Percentiles rank a stretch among this genome's conserved stretches.
phyloP scores from a whole-genome alignment of 2,329 filamentous ascomycete species.

The Aurifilum marmelostoma region DNA sequence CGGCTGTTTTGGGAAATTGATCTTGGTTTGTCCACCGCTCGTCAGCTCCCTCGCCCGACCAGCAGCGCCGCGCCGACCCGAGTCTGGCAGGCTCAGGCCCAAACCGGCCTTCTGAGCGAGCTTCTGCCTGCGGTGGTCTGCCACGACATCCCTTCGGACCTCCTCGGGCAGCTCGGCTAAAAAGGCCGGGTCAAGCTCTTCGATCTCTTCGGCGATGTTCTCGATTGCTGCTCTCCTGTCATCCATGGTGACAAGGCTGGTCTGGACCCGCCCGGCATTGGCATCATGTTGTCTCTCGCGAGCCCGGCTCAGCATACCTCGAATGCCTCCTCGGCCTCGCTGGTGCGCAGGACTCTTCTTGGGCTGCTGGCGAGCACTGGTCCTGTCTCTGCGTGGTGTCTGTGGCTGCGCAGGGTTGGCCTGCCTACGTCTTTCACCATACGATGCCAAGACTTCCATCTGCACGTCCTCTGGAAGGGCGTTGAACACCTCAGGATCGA shows the following conservation, averaged over 20 bases:
- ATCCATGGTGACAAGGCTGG: constrained; percentile 64
- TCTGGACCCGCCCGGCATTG: constrained; percentile 68
- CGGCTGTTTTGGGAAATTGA: constrained; percentile 53
- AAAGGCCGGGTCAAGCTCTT: constrained; percentile 70
- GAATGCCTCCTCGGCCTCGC: constrained; percentile 47
- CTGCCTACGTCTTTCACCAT: constrained; percentile 49
- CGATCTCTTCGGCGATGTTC: constrained; percentile 41
- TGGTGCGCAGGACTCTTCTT: constrained; percentile 71
- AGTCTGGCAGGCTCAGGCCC: constrained; percentile 47
- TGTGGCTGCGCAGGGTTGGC: constrained; percentile 42
- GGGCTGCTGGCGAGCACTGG: constrained; percentile 54
- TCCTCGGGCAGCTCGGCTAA: constrained; percentile 83
- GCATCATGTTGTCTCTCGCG: constrained; percentile 57
- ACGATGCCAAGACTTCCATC: constrained; percentile 77
- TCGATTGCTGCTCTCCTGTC: constrained; percentile 38
- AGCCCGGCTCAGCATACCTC: constrained; percentile 46
- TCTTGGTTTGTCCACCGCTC: constrained; percentile 43
- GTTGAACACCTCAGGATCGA: constrained; percentile 83
- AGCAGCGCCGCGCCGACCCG: constrained; percentile 33
- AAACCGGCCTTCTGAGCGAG: constrained; percentile 57
- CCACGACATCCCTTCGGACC: constrained; percentile 75
- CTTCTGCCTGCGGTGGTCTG: constrained; percentile 69
- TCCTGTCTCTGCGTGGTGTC: constrained; percentile 60
- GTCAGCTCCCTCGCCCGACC: constrained; percentile 4
- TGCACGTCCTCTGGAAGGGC: constrained; percentile 86